Evolutionary conservation across 805 yeast genomes (phyloP).

Genomic region (Zygosaccharomyces kombuchaensis): DNA sequence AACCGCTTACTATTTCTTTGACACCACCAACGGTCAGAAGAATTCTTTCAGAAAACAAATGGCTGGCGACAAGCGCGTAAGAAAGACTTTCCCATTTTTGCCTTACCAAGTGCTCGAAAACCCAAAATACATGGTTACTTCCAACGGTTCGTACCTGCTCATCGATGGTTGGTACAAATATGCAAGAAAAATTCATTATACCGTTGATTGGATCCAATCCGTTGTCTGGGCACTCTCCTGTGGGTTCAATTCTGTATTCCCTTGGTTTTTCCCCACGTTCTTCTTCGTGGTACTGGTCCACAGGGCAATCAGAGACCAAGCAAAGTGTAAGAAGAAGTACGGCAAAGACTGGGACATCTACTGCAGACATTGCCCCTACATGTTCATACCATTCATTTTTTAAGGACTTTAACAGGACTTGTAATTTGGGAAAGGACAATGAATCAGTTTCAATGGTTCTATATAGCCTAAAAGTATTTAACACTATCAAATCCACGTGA

Average conservation of each 20-base stretch:
- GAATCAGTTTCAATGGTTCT: not conserved
- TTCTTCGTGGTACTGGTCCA: slow-evolving; percentile 84
- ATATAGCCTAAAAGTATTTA: not conserved
- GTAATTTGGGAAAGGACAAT: not conserved
- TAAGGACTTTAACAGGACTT: slow-evolving; percentile 31
- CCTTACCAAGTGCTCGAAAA: slow-evolving; percentile 78
- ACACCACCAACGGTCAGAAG: slow-evolving; percentile 92
- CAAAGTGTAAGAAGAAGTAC: slow-evolving; percentile 80
- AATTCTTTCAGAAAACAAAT: slow-evolving; percentile 80
- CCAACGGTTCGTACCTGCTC: slow-evolving; percentile 76
- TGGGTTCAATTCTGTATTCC: slow-evolving; percentile 83
- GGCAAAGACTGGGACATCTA: slow-evolving; percentile 93
- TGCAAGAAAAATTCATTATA: slow-evolving; percentile 92
- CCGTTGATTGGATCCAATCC: slow-evolving; percentile 88
- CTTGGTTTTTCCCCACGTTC: slow-evolving; percentile 94
- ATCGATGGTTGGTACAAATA: slow-evolving; percentile 93
- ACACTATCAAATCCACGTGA: slow-evolving; percentile 1
- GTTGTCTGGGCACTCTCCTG: slow-evolving; percentile 89
- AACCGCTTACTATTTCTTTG: slow-evolving; percentile 85
- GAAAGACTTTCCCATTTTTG: slow-evolving; percentile 91
- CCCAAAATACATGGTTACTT: slow-evolving; percentile 81
- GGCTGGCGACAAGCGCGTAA: slow-evolving; percentile 70
- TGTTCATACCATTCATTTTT: slow-evolving; percentile 83
- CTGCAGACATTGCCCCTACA: slow-evolving; percentile 80
- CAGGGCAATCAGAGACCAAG: slow-evolving; percentile 82